These are phyloP conservation scores for Trichophyton simii DNA, from an alignment of 2,329 filamentous ascomycete species.

Conservation along the genomic window DNA sequence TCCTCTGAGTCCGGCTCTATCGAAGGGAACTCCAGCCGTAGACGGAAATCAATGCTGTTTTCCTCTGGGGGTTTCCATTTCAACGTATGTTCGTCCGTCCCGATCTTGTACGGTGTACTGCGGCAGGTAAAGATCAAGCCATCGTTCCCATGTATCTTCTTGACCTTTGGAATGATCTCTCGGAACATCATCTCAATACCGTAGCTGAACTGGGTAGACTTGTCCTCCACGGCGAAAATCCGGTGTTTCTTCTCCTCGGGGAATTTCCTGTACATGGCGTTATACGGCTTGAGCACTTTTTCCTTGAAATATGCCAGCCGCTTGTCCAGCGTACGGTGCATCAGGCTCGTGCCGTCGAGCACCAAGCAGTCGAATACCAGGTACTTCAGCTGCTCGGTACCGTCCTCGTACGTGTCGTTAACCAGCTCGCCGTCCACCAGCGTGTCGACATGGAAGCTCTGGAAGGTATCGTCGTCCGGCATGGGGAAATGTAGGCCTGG, in stretches of 20 bases:
- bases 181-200: conserved; percentile 86
- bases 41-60: conserved; percentile 86
- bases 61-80: conserved; percentile 97
- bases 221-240: conserved; percentile 73
- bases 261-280: conserved; percentile 58
- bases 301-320: conserved; percentile 76
- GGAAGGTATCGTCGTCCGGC: conserved; percentile 45
- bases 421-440: conserved; percentile 90
- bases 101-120: conserved; percentile 70
- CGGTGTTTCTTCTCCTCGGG: conserved; percentile 58
- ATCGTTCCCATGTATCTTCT: conserved; percentile 71
- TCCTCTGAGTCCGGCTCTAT: conserved; percentile 58
- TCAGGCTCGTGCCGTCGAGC: conserved; percentile 62
- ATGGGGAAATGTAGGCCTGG: conserved; percentile 70
- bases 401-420: conserved; percentile 60
- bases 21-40: conserved; percentile 62
- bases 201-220: conserved; percentile 80
- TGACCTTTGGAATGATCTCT: conserved; percentile 66
- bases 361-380: conserved; percentile 89
- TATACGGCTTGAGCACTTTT: conserved; percentile 65
- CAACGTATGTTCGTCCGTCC: conserved; percentile 84
- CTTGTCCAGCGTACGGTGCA: conserved; percentile 73
- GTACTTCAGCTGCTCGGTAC: conserved; percentile 60
- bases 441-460: conserved; percentile 63
- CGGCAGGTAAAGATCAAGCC: conserved; percentile 96